Conservation (phyloP, 208 protist genomes). For the Phytomonas sp. region DNA sequence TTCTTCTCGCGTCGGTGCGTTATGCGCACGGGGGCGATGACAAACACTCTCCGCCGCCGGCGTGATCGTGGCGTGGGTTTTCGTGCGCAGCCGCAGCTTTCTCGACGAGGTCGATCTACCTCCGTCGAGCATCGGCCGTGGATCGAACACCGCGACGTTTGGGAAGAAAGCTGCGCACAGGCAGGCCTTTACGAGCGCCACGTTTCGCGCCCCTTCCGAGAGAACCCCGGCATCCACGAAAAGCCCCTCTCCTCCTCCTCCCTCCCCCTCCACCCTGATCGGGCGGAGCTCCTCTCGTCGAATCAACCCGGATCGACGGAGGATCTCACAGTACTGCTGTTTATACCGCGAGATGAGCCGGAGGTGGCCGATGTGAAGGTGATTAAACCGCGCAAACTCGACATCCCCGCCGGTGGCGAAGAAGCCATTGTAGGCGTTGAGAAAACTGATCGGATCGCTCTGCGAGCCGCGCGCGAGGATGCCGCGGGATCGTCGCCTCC, state of each 20-base stretch:
- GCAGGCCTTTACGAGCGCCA: slow-evolving; percentile 82
- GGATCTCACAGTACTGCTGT: slow-evolving; percentile 73
- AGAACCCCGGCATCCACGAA: slow-evolving; percentile 60
- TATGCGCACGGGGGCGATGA: slow-evolving; percentile 35
- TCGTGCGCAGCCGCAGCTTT: slow-evolving; percentile 55
- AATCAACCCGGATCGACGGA: slow-evolving; percentile 50
- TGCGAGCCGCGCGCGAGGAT: slow-evolving; percentile 50
- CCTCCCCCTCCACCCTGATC: slow-evolving; percentile 12
- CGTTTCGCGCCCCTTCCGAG: slow-evolving; percentile 47
- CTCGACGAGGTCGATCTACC: background rate
- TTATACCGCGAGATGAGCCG: slow-evolving; percentile 81
- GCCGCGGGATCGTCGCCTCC: too few relatives aligned
- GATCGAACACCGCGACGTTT: slow-evolving; percentile 78
- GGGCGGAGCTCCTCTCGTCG: slow-evolving; percentile 2
- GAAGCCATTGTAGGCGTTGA: slow-evolving; percentile 85
- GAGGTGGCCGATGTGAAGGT: slow-evolving; percentile 42
- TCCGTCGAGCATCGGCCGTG: slow-evolving; percentile 14
- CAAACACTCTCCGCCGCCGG: slow-evolving; percentile 76
- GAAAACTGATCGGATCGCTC: slow-evolving; percentile 74
- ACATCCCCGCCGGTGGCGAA: slow-evolving; percentile 29
- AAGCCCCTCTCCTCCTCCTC: too few relatives aligned
- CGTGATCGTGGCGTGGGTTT: slow-evolving; percentile 35
- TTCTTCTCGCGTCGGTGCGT: slow-evolving; percentile 21
- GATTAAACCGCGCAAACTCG: slow-evolving; percentile 46
- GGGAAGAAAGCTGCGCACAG: slow-evolving; percentile 70